Evolutionary conservation across 2,329 filamentous ascomycete species (phyloP).

Genomic region (Fonsecaea monophora): DNA sequence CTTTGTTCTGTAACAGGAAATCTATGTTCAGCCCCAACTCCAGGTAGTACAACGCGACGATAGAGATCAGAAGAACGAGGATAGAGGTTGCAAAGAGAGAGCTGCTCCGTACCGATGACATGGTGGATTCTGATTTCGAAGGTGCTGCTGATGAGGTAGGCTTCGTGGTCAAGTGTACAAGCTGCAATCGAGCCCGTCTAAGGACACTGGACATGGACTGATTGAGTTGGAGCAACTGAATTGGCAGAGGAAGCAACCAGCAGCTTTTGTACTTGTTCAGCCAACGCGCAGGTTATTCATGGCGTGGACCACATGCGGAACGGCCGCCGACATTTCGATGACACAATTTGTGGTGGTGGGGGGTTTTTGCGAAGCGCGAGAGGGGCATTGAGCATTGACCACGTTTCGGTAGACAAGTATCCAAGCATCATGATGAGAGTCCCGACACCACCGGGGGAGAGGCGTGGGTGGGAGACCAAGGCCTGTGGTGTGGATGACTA

Average conservation of each 20-base stretch:
- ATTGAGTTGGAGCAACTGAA: slow-evolving; percentile 14
- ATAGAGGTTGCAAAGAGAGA: slow-evolving; percentile 29
- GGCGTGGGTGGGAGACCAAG: no score
- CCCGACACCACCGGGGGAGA: not conserved
- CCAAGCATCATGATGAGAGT: not conserved
- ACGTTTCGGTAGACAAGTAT: no score
- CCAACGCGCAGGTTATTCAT: not conserved
- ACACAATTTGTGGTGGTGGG: slow-evolving; percentile 1
- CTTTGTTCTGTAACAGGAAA: slow-evolving; percentile 35
- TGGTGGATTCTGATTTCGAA: slow-evolving; percentile 14
- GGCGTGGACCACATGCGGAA: not conserved
- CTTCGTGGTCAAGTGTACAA: slow-evolving; percentile 18
- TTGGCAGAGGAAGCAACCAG: not conserved
- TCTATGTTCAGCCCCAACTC: slow-evolving; percentile 20
- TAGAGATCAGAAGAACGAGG: slow-evolving; percentile 27
- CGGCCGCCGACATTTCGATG: not conserved
- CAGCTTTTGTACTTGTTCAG: slow-evolving; percentile 17
- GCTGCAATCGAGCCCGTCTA: slow-evolving; percentile 21
- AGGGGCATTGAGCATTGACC: not conserved
- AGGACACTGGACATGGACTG: slow-evolving; percentile 28
- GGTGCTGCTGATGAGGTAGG: slow-evolving; percentile 1
- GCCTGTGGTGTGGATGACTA: slow-evolving; percentile 17
- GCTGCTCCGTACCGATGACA: slow-evolving; percentile 33
- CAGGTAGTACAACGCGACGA: slow-evolving; percentile 20
- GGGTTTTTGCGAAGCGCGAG: not conserved